phyloP scores from a whole-genome alignment of 768 basidiomycete species.

The Infundibulicybe gibba region DNA sequence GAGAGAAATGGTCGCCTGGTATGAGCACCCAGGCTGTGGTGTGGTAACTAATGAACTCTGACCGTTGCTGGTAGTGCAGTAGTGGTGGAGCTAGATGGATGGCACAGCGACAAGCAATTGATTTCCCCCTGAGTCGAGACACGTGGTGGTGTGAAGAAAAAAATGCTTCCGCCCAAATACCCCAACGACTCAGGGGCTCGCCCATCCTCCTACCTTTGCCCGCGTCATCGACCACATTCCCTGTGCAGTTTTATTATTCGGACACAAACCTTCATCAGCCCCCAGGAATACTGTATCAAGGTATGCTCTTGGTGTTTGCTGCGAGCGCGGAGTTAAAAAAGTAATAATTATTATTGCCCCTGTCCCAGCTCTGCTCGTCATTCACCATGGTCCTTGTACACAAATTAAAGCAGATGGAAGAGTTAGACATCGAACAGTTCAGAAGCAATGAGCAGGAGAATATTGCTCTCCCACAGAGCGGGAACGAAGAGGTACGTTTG shows the following conservation, averaged over 20 bases:
- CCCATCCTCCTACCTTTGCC: not conserved
- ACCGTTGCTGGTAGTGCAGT: too few species aligned
- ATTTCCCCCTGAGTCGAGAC: not conserved
- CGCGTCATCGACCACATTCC: not conserved
- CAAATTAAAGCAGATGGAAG: conserved; percentile 14
- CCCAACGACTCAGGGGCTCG: not conserved
- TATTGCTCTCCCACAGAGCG: not conserved
- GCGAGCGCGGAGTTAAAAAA: not conserved
- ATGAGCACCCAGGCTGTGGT: too few species aligned
- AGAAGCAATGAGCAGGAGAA: conserved; percentile 1
- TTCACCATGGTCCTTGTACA: conserved; percentile 16
- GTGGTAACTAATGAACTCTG: too few species aligned
- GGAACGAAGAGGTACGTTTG: conserved; percentile 6
- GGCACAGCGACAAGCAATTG: too few species aligned
- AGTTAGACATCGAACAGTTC: conserved; percentile 8
- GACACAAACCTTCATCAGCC: not conserved
- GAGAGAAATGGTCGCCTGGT: too few species aligned
- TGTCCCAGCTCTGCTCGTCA: too few species aligned
- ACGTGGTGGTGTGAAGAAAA: not conserved
- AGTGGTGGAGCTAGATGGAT: too few species aligned
- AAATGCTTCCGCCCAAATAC: not conserved
- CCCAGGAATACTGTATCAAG: not conserved
- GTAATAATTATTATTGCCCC: too few species aligned
- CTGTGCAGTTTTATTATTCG: not conserved
- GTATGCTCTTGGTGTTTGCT: not conserved